Conservation (phyloP, 2,329 filamentous ascomycete species). For the Aureobasidium leucospermi region DNA sequence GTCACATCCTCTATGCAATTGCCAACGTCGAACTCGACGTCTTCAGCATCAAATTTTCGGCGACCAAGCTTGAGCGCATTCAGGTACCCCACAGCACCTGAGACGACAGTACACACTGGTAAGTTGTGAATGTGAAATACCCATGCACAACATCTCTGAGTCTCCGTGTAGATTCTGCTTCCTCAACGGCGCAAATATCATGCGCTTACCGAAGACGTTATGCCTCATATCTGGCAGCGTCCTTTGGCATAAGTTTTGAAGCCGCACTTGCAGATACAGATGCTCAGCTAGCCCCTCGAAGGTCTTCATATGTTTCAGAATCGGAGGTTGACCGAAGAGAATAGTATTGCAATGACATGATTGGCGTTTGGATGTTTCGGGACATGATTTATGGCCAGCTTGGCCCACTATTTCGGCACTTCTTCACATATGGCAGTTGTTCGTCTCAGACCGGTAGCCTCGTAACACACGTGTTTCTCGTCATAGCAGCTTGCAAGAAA, state of each 20-base stretch:
- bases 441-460: neutral
- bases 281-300: conserved; percentile 1
- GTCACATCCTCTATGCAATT: neutral
- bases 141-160: neutral
- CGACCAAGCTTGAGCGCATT: conserved; percentile 4
- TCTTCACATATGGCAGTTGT: neutral
- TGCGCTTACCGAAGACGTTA: conserved; percentile 9
- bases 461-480: neutral
- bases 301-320: conserved; percentile 1
- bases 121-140: neutral
- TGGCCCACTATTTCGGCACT: neutral
- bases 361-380: neutral
- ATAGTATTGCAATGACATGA: neutral
- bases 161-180: neutral
- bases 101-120: neutral
- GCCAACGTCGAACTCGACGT: neutral
- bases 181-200: conserved; percentile 8
- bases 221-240: conserved; percentile 3
- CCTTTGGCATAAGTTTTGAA: conserved; percentile 8
- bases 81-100: neutral
- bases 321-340: conserved; percentile 5
- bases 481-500: neutral
- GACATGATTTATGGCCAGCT: neutral
- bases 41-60: neutral
- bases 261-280: conserved; percentile 9